Evolutionary conservation across 2,329 filamentous ascomycete species (phyloP), one percentile per base, ranked within the genome.

Genomic region (Microsporum audouinii): DNA sequence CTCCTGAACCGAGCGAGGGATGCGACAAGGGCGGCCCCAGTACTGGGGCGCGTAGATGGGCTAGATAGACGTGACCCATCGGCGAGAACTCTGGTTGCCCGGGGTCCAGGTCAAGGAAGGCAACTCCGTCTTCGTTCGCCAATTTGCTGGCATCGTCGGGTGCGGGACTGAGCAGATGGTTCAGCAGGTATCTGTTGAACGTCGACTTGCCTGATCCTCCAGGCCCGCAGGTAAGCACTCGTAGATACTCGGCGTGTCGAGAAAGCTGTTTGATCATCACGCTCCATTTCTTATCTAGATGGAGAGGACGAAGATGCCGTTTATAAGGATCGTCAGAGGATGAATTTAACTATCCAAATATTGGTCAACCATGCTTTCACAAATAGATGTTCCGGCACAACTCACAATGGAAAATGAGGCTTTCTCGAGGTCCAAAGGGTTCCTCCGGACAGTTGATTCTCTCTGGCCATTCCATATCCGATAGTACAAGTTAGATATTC

Each of bases 201-300:
- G 81, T 84, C 6, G 83, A 85, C 68, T 85, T 84, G 29, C 83
- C 83, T 29, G 81, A 78, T 0, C 75, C 77, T 64, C 84, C 80
- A 5, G 79, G 75, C 4, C 83, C 83, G 60, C 80, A 79, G 5
- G 83, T 71, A 57, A 85, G 68, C 5, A 80, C 76, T 61, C 69
- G 70, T 58, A 71, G 71, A 64, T 64, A 69, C 60, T 68, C 74
- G 64, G 69, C 74, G 65, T 67, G 76, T 63, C 69, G 73, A 58
- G 72, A 78, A 58, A 75, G 71, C 38, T 72, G 72, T 68, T 74
- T 79, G 65, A 75, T 79, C 12, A 71, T 71, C 6, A 70, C 66
- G 59, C 74, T 76, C 75, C 75, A 77, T 68, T 76, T 72, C 58
- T 73, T 75, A 23, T 75, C 72, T 27, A 76, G 68, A 65, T 78